These are phyloP conservation scores for Cordyceps pruinosa DNA, from an alignment of 2,329 filamentous ascomycete genomes.

Conservation along the genomic window DNA sequence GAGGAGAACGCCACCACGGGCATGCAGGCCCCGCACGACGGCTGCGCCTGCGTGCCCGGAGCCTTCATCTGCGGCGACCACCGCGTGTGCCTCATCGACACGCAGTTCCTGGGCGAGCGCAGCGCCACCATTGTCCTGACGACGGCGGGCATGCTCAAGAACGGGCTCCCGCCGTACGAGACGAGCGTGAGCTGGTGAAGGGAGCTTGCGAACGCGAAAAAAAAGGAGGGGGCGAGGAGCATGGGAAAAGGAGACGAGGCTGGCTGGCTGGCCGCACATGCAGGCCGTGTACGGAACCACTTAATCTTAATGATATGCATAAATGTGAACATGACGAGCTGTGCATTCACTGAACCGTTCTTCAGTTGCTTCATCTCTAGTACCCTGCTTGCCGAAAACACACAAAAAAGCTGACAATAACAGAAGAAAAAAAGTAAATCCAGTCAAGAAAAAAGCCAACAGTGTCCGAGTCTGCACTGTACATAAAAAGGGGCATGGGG, in stretches of 20 bases:
- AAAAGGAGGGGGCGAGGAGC: not conserved
- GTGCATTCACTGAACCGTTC: not conserved
- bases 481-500: constrained; percentile 1
- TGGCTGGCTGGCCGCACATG: no score
- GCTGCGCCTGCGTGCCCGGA: not conserved
- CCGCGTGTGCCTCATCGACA: constrained; percentile 5
- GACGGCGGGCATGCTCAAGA: not conserved
- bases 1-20: constrained; percentile 4
- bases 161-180: not conserved
- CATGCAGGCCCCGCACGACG: not conserved
- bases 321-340: not conserved
- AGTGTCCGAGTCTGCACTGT: constrained; percentile 1
- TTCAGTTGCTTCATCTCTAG: constrained; percentile 4
- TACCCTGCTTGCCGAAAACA: constrained; percentile 9
- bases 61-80: not conserved
- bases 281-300: not conserved
- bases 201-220: not conserved
- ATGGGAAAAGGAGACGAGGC: no score
- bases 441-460: not conserved
- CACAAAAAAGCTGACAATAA: not conserved
- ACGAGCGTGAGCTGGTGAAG: constrained; percentile 3
- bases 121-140: constrained; percentile 1
- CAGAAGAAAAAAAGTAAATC: not conserved
- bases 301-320: not conserved
- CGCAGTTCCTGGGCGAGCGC: not conserved